Evolutionary conservation across 2,329 filamentous ascomycete species (phyloP).

Genomic region (Beauveria pseudobassiana): DNA sequence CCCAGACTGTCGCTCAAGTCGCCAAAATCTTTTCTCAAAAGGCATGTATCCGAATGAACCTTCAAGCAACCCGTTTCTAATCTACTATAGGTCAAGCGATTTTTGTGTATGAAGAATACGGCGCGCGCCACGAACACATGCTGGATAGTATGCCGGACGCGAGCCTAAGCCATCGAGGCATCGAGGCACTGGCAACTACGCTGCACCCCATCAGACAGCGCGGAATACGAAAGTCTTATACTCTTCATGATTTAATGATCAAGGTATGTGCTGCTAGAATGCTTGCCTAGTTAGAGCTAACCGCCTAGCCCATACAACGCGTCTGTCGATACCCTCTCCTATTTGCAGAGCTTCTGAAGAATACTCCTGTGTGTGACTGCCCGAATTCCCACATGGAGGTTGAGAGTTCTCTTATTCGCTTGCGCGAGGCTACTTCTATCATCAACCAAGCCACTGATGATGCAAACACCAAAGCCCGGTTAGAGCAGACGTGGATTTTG

Average conservation of each 20-base stretch:
- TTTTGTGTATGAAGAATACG: slow-evolving; percentile 88
- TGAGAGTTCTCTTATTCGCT: slow-evolving; percentile 60
- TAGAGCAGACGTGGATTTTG: slow-evolving; percentile 78
- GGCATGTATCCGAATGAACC: slow-evolving; percentile 27
- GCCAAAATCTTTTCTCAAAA: slow-evolving; percentile 54
- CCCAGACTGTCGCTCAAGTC: slow-evolving; percentile 51
- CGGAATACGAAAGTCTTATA: slow-evolving; percentile 63
- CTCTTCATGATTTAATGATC: slow-evolving; percentile 78
- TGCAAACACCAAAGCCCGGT: slow-evolving; percentile 55
- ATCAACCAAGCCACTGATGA: slow-evolving; percentile 84
- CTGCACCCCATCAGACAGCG: slow-evolving; percentile 62
- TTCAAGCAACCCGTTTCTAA: neutral
- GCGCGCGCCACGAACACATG: slow-evolving; percentile 81
- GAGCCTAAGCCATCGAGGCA: slow-evolving; percentile 67
- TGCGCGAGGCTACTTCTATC: slow-evolving; percentile 67
- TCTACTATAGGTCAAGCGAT: slow-evolving; percentile 59
- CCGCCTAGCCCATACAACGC: slow-evolving; percentile 72
- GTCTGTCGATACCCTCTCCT: slow-evolving; percentile 87
- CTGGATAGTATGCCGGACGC: slow-evolving; percentile 66
- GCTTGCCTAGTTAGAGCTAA: neutral
- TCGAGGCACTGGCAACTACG: slow-evolving; percentile 74
- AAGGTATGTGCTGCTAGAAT: slow-evolving; percentile 53
- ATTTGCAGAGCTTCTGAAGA: slow-evolving; percentile 73
- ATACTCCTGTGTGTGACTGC: slow-evolving; percentile 79
- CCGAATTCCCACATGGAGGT: slow-evolving; percentile 76